Percentiles rank a stretch among this genome's conserved stretches.
Evolutionary conservation across 805 yeast species (phyloP).

Genomic region (Komagataella phaffii): DNA sequence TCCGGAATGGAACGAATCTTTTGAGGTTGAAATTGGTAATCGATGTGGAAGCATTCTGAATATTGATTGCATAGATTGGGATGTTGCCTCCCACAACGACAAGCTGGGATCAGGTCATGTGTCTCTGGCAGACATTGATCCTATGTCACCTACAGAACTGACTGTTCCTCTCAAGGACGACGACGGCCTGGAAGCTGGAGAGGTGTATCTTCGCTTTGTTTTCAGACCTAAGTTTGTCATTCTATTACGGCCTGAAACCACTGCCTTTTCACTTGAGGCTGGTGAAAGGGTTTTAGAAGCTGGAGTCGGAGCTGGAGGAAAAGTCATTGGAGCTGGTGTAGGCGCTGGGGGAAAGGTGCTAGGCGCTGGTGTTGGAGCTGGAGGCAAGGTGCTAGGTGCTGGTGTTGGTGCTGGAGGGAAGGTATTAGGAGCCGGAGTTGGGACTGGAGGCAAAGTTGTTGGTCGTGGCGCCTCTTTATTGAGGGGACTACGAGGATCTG

Average conservation of each 20-base stretch:
- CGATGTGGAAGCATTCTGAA: conserved; percentile 46
- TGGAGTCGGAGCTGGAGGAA: conserved; percentile 28
- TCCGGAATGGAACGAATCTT: conserved; percentile 79
- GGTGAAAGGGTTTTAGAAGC: conserved; percentile 19
- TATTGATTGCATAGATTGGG: conserved; percentile 77
- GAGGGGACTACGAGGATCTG: not conserved
- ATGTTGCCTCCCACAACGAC: conserved; percentile 85
- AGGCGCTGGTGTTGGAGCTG: conserved; percentile 30
- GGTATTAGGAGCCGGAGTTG: conserved; percentile 19
- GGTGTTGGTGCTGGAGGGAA: conserved; percentile 27
- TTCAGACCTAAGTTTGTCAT: conserved; percentile 66
- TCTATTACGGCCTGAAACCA: conserved; percentile 24
- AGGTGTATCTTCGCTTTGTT: conserved; percentile 38
- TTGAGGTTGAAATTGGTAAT: conserved; percentile 41
- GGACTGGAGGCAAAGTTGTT: conserved; percentile 35
- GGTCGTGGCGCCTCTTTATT: conserved; percentile 11
- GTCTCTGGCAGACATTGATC: conserved; percentile 46
- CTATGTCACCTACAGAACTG: conserved; percentile 32
- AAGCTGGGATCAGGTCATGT: conserved; percentile 53
- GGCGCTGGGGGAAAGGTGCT: conserved; percentile 26
- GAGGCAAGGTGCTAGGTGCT: conserved; percentile 32
- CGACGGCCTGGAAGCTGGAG: conserved; percentile 48
- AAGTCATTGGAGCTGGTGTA: conserved; percentile 25
- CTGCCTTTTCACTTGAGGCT: conserved; percentile 24
- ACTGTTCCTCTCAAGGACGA: conserved; percentile 39